Evolutionary conservation across 352 stramenopile genomes (phyloP).

Genomic region (Globisporangium uncinulatum): DNA sequence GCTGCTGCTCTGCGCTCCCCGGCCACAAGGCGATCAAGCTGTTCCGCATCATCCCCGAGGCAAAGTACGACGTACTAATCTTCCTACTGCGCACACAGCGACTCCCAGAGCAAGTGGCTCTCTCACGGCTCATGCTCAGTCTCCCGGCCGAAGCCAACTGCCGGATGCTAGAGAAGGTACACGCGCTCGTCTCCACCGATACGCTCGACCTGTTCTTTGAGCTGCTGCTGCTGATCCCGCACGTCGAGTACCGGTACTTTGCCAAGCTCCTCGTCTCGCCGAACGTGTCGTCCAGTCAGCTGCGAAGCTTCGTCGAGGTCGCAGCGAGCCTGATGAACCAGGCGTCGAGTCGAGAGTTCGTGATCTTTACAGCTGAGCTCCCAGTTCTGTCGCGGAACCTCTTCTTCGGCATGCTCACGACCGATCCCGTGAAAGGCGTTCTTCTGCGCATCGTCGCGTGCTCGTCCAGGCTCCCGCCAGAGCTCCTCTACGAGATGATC

Average conservation of each 20-base stretch:
- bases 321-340: constrained; percentile 68
- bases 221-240: constrained; percentile 50
- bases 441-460: constrained; percentile 56
- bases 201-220: constrained; percentile 61
- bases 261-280: constrained; percentile 44
- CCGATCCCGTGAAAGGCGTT: constrained; percentile 43
- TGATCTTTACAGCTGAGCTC: constrained; percentile 50
- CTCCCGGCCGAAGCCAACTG: constrained; percentile 38
- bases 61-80: constrained; percentile 29
- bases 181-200: constrained; percentile 23
- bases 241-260: constrained; percentile 51
- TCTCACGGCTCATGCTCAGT: constrained; percentile 58
- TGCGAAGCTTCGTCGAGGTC: constrained; percentile 41
- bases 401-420: constrained; percentile 43
- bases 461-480: constrained; percentile 25
- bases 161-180: constrained; percentile 40
- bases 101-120: constrained; percentile 43
- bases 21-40: constrained; percentile 49
- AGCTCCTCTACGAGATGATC: constrained; percentile 41
- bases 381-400: constrained; percentile 30
- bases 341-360: constrained; percentile 52
- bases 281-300: constrained; percentile 31
- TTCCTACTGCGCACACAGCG: constrained; percentile 51
- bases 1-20: constrained; percentile 22
- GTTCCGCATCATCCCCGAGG: constrained; percentile 26